phyloP scores from a whole-genome alignment of 129 eudicot species.

The Gnaphalium uliginosum region DNA sequence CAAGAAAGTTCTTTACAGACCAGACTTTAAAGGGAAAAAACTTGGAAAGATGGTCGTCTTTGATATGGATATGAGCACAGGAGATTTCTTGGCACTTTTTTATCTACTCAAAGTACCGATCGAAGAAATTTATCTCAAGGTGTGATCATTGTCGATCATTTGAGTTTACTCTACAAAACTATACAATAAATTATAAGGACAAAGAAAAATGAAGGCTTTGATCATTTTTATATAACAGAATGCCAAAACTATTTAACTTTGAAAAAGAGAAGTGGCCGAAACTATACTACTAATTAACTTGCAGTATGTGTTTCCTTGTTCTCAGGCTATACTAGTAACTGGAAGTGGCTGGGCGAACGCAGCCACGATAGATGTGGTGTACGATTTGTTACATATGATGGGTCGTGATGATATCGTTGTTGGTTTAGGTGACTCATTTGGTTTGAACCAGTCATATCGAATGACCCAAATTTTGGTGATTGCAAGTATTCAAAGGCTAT shows the following conservation, averaged over 20 bases:
- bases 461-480: conserved; percentile 48
- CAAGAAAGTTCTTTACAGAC: conserved; percentile 54
- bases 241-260: no score
- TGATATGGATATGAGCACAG: conserved; percentile 97
- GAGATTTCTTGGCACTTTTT: conserved; percentile 84
- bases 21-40: conserved; percentile 46
- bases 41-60: conserved; percentile 67
- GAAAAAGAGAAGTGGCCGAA: background rate
- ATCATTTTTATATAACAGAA: no score
- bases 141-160: no score
- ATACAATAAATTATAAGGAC: no score
- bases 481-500: conserved; percentile 79
- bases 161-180: background rate
- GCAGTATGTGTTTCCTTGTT: no score
- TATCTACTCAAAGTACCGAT: conserved; percentile 83
- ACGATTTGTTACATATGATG: conserved; percentile 96
- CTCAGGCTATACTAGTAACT: conserved; percentile 73
- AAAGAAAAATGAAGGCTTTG: no score
- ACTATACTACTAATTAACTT: background rate
- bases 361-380: conserved; percentile 80
- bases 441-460: conserved; percentile 52
- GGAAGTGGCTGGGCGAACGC: conserved; percentile 95
- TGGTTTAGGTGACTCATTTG: conserved; percentile 76
- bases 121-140: conserved; percentile 65
- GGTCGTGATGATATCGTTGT: conserved; percentile 93